phyloP scores from a whole-genome alignment of 2,329 filamentous ascomycete species.

The Diaporthe capsici region DNA sequence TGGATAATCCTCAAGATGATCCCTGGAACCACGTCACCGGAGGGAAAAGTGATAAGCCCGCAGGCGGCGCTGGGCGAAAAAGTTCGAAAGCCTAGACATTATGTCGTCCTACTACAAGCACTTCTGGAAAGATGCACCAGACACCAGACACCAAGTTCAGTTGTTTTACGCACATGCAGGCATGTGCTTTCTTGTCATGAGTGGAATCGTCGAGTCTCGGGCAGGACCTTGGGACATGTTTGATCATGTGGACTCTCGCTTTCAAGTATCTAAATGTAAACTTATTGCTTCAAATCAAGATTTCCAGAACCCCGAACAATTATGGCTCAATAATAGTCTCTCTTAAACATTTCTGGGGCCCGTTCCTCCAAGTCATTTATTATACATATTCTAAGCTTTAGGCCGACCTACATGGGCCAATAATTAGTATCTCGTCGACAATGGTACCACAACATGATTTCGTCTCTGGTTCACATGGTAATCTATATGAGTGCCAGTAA shows the following conservation, averaged over 20 bases:
- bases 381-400: too few species aligned
- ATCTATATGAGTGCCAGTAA: too few species aligned
- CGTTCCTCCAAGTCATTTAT: too few species aligned
- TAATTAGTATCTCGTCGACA: too few species aligned
- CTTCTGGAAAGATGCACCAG: neutral
- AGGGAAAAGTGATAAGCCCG: neutral
- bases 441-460: too few species aligned
- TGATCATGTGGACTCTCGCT: neutral
- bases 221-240: neutral
- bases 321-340: neutral
- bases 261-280: neutral
- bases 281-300: neutral
- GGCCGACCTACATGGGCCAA: too few species aligned
- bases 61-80: neutral
- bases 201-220: neutral
- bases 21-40: slow-evolving; percentile 4
- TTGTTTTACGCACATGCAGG: neutral
- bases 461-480: too few species aligned
- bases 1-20: neutral
- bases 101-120: neutral
- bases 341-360: too few species aligned
- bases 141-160: neutral
- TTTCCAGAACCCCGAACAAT: neutral
- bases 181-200: neutral
- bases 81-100: neutral